Percentiles rank a stretch among this genome's conserved stretches.
phyloP scores from a whole-genome alignment of 2,329 filamentous ascomycete genomes.

The Hypoxylon sp. region DNA sequence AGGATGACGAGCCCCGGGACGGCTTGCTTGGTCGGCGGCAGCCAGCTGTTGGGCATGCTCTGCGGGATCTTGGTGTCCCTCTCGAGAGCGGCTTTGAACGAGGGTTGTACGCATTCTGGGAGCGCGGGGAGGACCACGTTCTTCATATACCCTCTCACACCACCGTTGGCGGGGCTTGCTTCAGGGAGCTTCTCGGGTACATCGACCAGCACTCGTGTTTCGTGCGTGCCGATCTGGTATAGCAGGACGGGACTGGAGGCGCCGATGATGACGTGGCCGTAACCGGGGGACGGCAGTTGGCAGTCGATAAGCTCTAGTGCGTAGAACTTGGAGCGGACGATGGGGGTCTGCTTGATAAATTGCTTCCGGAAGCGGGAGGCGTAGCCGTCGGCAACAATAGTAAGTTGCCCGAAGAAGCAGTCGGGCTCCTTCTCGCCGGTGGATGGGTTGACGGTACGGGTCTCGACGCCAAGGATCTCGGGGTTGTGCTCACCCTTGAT shows the following conservation, averaged over 20 bases:
- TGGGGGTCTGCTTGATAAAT: slow-evolving; percentile 75
- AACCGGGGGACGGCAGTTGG: slow-evolving; percentile 78
- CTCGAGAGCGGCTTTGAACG: slow-evolving; percentile 82
- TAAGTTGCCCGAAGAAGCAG: slow-evolving; percentile 89
- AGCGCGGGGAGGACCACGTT: slow-evolving; percentile 85
- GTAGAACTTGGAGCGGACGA: slow-evolving; percentile 90
- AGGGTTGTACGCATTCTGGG: slow-evolving; percentile 78
- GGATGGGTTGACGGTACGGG: slow-evolving; percentile 73
- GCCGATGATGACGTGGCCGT: slow-evolving; percentile 90
- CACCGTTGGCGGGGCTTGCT: slow-evolving; percentile 81
- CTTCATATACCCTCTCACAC: slow-evolving; percentile 86
- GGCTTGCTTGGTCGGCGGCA: slow-evolving; percentile 80
- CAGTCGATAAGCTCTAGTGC: slow-evolving; percentile 93
- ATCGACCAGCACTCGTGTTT: slow-evolving; percentile 92
- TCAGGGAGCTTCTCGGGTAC: slow-evolving; percentile 83
- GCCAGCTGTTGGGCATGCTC: slow-evolving; percentile 96
- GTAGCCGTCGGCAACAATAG: slow-evolving; percentile 93
- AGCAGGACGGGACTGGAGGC: slow-evolving; percentile 84
- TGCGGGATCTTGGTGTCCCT: slow-evolving; percentile 78
- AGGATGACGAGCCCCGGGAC: slow-evolving; percentile 83
- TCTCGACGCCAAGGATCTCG: slow-evolving; percentile 87
- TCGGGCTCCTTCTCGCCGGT: slow-evolving; percentile 73
- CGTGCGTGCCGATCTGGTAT: slow-evolving; percentile 96
- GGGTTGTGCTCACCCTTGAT: slow-evolving; percentile 78
- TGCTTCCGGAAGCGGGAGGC: slow-evolving; percentile 91